Evolutionary conservation across 495 filamentous ascomycete genomes (phyloP), one percentile per base, ranked within the genome.

Genomic region (Chaetomidium leptoderma): DNA sequence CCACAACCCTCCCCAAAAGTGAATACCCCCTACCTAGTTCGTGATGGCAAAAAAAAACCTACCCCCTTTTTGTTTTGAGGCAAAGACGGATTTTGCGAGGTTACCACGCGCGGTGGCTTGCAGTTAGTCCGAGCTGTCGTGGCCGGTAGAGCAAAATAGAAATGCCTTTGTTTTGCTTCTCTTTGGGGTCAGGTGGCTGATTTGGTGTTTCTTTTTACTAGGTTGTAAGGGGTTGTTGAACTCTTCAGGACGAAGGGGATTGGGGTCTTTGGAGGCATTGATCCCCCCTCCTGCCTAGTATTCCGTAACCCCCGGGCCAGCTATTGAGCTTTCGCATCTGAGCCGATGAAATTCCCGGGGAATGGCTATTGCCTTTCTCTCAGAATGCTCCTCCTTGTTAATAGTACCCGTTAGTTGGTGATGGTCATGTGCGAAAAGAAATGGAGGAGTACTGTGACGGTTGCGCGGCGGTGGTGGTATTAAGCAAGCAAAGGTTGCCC

Each of bases 1-100:
- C 69, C 82, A 91, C 82, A 91, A 86, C 79, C 83, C 91, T 49
- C 63, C 67, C 42, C 63, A 72, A 56, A 77, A 76, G 69, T 75
- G 74, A 73, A 70, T 70, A 56, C 21, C 33, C 55, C 47, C 52
- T 36, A 51, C 51, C 57, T 26, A 47, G 33, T 57, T 52, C 32
- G 46, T 40, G 24, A 59, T 58, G 17, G 53, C 42, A 35, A 37
- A 33, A 49, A 32, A 37, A 47, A 33, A 55, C 43, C 23, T 48
- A 33, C 26, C 26, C 48, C 19, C 19, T 26, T 36, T 50, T 26
- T 46, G 23, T 17, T 17, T 43, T 26, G 30, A 39, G 19, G 13
- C 53, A 43, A 27, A 13, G 19, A 9, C 16, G 4, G 23, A n/a
- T 48, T 42, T 57, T 50, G 33, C 35, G 55, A 19, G 55, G 36